phyloP scores from a whole-genome alignment of 306 rosid genomes.

The Neltuma alba region DNA sequence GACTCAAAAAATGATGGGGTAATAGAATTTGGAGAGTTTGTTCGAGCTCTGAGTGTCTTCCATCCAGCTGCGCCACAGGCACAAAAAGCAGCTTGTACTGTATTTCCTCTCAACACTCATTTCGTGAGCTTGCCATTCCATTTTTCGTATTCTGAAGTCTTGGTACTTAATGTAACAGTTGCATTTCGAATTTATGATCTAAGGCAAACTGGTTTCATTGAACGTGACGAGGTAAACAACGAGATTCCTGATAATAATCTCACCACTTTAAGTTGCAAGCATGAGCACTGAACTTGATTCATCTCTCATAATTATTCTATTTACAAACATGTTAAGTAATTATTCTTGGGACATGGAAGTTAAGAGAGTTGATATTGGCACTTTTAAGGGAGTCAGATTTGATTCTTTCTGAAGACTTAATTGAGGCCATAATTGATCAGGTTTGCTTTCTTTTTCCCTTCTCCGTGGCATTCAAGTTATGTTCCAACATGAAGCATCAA shows the following conservation, averaged over 20 bases:
- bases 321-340: conserved; percentile 9
- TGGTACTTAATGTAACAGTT: conserved; percentile 43
- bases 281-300: neutral
- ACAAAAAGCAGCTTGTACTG: conserved; percentile 54
- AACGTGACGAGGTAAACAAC: conserved; percentile 51
- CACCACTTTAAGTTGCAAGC: neutral
- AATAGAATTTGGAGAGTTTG: conserved; percentile 61
- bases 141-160: conserved; percentile 19
- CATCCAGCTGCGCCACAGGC: conserved; percentile 59
- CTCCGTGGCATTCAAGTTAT: conserved; percentile 13
- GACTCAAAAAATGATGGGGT: conserved; percentile 57
- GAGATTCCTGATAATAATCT: neutral
- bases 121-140: neutral
- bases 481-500: neutral
- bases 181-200: conserved; percentile 61
- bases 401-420: conserved; percentile 52
- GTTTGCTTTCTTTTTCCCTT: conserved; percentile 23
- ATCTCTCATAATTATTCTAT: neutral
- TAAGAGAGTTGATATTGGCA: conserved; percentile 59
- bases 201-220: conserved; percentile 56
- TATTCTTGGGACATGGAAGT: conserved; percentile 36
- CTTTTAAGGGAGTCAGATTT: conserved; percentile 56
- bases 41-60: conserved; percentile 57
- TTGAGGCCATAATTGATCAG: conserved; percentile 56
- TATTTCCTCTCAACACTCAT: conserved; percentile 6